phyloP scores from a whole-genome alignment of 345 rosid species.

The Ceriops zippeliana region DNA sequence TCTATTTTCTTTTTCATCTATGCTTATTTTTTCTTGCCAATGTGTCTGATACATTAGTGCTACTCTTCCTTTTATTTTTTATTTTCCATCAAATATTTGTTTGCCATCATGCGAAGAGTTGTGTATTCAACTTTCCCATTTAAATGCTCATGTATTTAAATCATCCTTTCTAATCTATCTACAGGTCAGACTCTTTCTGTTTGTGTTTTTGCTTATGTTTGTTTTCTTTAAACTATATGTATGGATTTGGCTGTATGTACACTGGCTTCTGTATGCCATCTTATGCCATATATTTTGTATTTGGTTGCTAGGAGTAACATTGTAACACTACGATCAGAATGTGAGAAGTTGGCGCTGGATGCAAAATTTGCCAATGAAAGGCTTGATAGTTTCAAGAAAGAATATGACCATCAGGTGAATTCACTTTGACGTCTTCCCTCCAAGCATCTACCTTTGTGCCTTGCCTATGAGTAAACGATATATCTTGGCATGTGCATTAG shows the following conservation, averaged over 20 bases:
- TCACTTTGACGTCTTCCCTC: background rate
- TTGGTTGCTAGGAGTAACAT: constrained; percentile 54
- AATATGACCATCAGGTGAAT: constrained; percentile 73
- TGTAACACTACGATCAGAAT: constrained; percentile 61
- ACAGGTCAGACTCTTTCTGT: too few species aligned
- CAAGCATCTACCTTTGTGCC: background rate
- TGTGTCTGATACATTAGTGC: background rate
- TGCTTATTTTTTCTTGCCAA: background rate
- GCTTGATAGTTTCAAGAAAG: constrained; percentile 65
- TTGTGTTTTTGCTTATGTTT: too few species aligned
- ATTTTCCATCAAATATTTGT: background rate
- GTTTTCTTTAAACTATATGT: too few species aligned
- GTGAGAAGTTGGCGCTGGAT: constrained; percentile 73
- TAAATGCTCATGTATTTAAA: too few species aligned
- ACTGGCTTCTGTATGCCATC: background rate
- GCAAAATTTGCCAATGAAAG: constrained; percentile 72
- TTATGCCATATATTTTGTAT: constrained; percentile 1
- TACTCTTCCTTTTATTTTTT: background rate
- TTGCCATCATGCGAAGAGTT: too few species aligned
- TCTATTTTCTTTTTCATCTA: background rate
- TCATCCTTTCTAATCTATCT: too few species aligned
- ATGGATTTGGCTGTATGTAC: too few species aligned
- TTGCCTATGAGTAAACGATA: too few species aligned
- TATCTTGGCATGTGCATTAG: background rate
- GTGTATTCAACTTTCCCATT: too few species aligned